Percentiles rank a stretch among this genome's conserved stretches.
phyloP scores from a whole-genome alignment of 2,329 filamentous ascomycete species.

The Chaetothyriales sp. region DNA sequence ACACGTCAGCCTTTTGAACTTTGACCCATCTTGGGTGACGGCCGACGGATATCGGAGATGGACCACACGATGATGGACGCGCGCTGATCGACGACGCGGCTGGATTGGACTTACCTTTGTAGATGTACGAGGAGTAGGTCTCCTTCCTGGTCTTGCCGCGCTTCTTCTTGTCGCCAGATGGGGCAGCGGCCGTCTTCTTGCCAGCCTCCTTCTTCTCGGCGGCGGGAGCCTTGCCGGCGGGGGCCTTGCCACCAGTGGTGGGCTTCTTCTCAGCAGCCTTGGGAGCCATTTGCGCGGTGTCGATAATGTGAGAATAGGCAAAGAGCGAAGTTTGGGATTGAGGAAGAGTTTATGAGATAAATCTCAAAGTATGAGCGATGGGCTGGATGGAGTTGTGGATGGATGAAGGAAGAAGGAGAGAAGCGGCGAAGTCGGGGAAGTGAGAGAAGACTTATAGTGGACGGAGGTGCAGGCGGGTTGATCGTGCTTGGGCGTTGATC shows the following conservation, averaged over 20 bases:
- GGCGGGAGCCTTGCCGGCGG: constrained; percentile 54
- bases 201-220: constrained; percentile 99
- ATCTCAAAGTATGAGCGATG: constrained; percentile 17
- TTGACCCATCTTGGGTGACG: constrained; percentile 4
- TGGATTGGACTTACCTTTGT: constrained; percentile 70
- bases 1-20: constrained; percentile 25
- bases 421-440: constrained; percentile 28
- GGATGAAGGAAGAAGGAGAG: constrained; percentile 21
- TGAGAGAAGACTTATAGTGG: constrained; percentile 34
- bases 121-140: constrained; percentile 99
- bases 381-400: constrained; percentile 22
- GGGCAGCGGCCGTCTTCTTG: constrained; percentile 84
- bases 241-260: constrained; percentile 81
- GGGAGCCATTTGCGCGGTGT: constrained; percentile 68
- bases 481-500: constrained; percentile 32
- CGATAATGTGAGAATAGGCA: constrained; percentile 17
- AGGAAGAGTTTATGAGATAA: constrained; percentile 15
- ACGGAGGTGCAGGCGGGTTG: constrained; percentile 27
- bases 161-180: constrained; percentile 99
- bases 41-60: background rate
- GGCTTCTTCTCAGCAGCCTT: constrained; percentile 99
- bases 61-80: background rate
- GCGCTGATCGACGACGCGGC: constrained; percentile 6
- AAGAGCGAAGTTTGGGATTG: constrained; percentile 20
- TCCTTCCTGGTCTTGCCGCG: constrained; percentile 99